Conservation (phyloP, 495 filamentous ascomycete genomes). For the Penicillium bovifimosum region DNA sequence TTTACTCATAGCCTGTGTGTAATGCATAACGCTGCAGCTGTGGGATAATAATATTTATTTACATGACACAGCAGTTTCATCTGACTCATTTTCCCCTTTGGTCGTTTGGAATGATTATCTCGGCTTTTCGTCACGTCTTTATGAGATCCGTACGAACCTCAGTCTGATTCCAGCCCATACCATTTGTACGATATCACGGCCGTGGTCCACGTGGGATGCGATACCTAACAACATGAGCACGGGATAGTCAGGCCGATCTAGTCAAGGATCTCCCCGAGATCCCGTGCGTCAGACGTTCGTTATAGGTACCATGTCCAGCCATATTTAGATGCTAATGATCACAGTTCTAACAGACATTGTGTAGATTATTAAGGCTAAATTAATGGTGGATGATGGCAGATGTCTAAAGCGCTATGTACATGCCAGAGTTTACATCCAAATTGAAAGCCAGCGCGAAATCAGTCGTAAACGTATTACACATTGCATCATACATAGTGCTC, state of each 20-base stretch:
- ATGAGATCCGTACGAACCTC: no score
- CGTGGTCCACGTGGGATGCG: no score
- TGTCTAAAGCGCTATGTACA: constrained; percentile 4
- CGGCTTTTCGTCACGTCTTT: constrained; percentile 1
- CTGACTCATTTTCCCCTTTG: background rate
- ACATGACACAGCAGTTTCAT: background rate
- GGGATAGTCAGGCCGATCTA: no score
- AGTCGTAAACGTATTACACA: constrained; percentile 16
- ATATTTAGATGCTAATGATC: no score
- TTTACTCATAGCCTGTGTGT: background rate
- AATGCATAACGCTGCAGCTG: background rate
- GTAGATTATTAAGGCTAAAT: background rate
- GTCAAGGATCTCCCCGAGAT: no score
- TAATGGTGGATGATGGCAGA: background rate
- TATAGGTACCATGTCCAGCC: no score
- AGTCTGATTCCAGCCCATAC: no score
- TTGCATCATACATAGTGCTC: constrained; percentile 18
- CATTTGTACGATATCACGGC: no score
- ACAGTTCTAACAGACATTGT: no score
- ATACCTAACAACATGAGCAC: no score
- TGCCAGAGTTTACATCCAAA: background rate
- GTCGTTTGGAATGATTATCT: constrained; percentile 5
- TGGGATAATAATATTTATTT: background rate
- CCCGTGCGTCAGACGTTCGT: no score
- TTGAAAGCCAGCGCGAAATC: background rate